Evolutionary conservation across 2,329 filamentous ascomycete species (phyloP).

Genomic region (Pseudopyrenochaeta lycopersici): DNA sequence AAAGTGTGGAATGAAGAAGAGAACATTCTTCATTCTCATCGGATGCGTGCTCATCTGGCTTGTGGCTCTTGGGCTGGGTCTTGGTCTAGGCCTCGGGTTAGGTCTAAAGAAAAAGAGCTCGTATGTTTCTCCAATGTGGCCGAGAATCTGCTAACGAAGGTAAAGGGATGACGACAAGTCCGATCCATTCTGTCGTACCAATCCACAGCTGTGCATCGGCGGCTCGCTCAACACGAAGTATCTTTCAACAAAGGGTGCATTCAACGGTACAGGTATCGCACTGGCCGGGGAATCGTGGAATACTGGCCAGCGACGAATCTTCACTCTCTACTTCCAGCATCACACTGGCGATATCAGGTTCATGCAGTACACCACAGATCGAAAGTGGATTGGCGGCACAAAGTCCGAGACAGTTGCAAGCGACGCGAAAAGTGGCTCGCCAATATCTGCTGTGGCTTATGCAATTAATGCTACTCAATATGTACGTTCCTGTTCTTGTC

Average conservation of each 20-base stretch:
- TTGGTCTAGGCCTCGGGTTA: constrained; percentile 49
- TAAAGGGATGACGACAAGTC: constrained; percentile 7
- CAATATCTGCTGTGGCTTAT: constrained; percentile 56
- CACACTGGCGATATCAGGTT: constrained; percentile 53
- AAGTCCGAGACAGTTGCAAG: constrained; percentile 50
- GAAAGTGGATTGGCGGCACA: constrained; percentile 52
- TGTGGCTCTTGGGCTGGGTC: constrained; percentile 46
- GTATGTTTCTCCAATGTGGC: constrained; percentile 7
- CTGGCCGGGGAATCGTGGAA: constrained; percentile 55
- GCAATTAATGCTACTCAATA: constrained; percentile 47
- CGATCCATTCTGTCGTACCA: constrained; percentile 34
- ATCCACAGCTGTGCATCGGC: constrained; percentile 48
- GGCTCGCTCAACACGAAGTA: constrained; percentile 51
- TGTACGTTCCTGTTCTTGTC: constrained; percentile 30
- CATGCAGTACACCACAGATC: constrained; percentile 47
- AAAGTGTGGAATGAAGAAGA: constrained; percentile 37
- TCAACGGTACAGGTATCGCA: constrained; percentile 59
- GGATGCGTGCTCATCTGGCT: constrained; percentile 35
- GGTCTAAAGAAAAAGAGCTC: constrained; percentile 36
- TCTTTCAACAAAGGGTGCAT: constrained; percentile 53
- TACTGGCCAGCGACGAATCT: constrained; percentile 45
- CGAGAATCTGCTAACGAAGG: constrained; percentile 1
- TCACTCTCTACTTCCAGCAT: constrained; percentile 58
- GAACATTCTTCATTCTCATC: constrained; percentile 32
- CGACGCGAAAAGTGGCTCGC: constrained; percentile 55